Base-by-base conservation (phyloP, 176 grass and related monocot genomes). In the Phragmites australis region DNA sequence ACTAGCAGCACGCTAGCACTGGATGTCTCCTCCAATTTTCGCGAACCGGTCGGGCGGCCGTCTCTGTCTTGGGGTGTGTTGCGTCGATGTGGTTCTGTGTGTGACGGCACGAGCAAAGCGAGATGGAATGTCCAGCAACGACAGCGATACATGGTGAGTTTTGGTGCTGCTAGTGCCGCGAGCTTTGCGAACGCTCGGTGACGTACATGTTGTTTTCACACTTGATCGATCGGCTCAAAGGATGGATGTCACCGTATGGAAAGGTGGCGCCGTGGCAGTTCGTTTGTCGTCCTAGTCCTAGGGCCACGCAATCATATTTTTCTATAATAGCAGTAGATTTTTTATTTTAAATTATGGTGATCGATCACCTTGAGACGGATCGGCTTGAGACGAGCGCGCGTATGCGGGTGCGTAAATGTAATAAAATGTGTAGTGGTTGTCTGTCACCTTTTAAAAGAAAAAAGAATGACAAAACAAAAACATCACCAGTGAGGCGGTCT, bases 141-240 rank as follows among this genome's bases (percentile, higher is more conserved):
- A 70, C 40, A 81, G 26, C 49, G 56, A 81, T 69, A 44, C 39
- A 45, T 10, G 56, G 12, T 10, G 55, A n/a, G n/a, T n/a, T n/a
- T n/a, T n/a, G n/a, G n/a, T n/a, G n/a, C n/a, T n/a, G 34, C 34
- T 37, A 37, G 34, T 37, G 34, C 34, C 34, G 34, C 56, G 13
- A 58, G 15, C 43, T 70, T 19, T 32, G 27, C 17, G 48, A 16
- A 5, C 31, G 30, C 5, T 23, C 49, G 48, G 19, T 29, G 29
- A 15, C 41, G n/a, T 25, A 7, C n/a, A 21, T 68, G 41, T 9
- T 22, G 1, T 39, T 13, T 42, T 66, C 63, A 34, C 63, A 22
- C 37, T 46, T 14, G 25, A 15, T 30, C 63, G 63, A 40, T 8
- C 23, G 41, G 3, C 6, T 3, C 66, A 25, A 6, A 13, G 21